Evolutionary conservation across 805 yeast species (phyloP).

Genomic region (Candida nanaspora): DNA sequence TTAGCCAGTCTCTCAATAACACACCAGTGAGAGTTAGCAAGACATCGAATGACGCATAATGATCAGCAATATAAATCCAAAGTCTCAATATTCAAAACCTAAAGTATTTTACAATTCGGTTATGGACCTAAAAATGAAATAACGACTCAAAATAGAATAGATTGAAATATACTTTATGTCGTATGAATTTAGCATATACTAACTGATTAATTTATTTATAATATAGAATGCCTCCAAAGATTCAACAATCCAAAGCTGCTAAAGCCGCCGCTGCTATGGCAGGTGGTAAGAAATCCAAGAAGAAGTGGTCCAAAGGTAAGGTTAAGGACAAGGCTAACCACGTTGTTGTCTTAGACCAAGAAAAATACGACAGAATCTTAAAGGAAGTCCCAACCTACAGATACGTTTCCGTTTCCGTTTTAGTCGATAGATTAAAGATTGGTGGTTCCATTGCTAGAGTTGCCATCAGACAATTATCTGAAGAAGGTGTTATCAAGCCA

Average conservation of each 20-base stretch:
- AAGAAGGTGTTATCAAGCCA: conserved; percentile 90
- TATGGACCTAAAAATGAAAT: too few species aligned
- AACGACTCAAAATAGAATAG: too few species aligned
- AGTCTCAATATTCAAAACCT: too few species aligned
- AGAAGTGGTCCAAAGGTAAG: conserved; percentile 99
- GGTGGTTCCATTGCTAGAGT: conserved; percentile 99
- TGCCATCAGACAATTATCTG: conserved; percentile 93
- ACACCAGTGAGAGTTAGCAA: too few species aligned
- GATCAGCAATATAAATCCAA: too few species aligned
- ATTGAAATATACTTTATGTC: too few species aligned
- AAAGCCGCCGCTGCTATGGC: conserved; percentile 99
- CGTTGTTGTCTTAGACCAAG: conserved; percentile 95
- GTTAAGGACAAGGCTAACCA: conserved; percentile 99
- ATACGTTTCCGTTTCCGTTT: conserved; percentile 94
- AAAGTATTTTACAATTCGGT: too few species aligned
- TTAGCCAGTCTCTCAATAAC: too few species aligned
- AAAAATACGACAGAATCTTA: conserved; percentile 97
- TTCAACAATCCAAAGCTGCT: conserved; percentile 99
- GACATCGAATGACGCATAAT: too few species aligned
- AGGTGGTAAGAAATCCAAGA: conserved; percentile 99
- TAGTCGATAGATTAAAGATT: conserved; percentile 98
- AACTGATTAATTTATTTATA: conserved; percentile 5
- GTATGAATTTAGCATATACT: too few species aligned
- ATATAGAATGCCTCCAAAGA: conserved; percentile 91
- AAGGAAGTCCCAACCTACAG: conserved; percentile 99